phyloP scores from a whole-genome alignment of 2,329 filamentous ascomycete species.

The Balansia obtecta region DNA sequence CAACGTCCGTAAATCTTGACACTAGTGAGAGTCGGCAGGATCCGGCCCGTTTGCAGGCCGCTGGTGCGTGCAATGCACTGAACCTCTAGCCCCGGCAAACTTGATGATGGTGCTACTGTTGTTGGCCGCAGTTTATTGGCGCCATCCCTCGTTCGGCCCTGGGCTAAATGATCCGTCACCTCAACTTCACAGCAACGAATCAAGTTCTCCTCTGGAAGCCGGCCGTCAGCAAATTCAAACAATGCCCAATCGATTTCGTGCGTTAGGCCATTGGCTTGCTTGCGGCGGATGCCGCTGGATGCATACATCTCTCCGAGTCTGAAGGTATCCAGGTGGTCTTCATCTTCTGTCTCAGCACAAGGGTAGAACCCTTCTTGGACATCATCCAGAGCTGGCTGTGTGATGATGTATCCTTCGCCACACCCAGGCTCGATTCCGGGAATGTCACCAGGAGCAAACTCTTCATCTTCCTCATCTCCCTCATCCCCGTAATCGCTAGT shows the following conservation, averaged over 20 bases:
- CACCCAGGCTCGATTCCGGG: conserved; percentile 64
- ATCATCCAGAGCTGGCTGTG: conserved; percentile 84
- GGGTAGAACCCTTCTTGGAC: conserved; percentile 76
- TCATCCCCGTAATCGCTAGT: conserved; percentile 41
- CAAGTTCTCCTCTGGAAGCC: conserved; percentile 59
- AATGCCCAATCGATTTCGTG: conserved; percentile 96
- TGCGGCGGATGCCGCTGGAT: conserved; percentile 76
- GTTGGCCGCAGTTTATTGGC: conserved; percentile 35
- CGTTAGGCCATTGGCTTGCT: conserved; percentile 55
- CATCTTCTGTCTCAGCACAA: conserved; percentile 53
- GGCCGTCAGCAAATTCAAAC: conserved; percentile 63
- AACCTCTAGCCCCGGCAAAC: conserved; percentile 63
- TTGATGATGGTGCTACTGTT: conserved; percentile 44
- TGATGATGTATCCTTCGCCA: conserved; percentile 68
- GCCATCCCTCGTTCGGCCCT: conserved; percentile 14
- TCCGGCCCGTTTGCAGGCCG: conserved; percentile 66
- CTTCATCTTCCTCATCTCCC: conserved; percentile 42
- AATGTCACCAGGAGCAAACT: conserved; percentile 59
- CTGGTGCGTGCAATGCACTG: conserved; percentile 84
- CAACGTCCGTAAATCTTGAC: conserved; percentile 79
- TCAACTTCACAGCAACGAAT: conserved; percentile 34
- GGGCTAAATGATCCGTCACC: conserved; percentile 7
- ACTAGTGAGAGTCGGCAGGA: conserved; percentile 65
- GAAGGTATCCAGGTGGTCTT: conserved; percentile 74
- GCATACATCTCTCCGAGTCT: conserved; percentile 76